Base-by-base conservation (phyloP, 306 rosid species). In the Cucumis cinereus region DNA sequence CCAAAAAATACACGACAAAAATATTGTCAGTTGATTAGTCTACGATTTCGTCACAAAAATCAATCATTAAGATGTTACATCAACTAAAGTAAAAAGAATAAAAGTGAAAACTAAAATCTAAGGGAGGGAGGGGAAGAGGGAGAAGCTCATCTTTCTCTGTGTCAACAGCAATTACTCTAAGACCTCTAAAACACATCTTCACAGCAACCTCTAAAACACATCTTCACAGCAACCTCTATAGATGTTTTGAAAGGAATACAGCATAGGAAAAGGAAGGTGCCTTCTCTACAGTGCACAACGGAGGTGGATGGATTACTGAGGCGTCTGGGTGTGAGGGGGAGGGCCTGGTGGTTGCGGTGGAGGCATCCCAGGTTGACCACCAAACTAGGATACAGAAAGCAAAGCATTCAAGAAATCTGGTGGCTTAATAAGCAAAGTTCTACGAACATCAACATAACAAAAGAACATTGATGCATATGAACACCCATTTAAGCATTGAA, bases 351-450 rank as follows among this genome's bases (percentile, higher is more conserved):
- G 93, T 60, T 85, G 85, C 28, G 68, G 90, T 30, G 89, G 86
- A 26, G 92, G 98, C 89, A 92, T 89, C 75, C 90, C 92, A 23
- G 98, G 72, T 64, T 90, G 98, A 77, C 85, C 86, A 24, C 91
- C 89, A n/a, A 91, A 81, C 96, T 93, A 89, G 84, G 79, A 57
- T 47, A 54, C 15, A 76, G 60, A 83, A 75, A 38, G 67, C 75
- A 35, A 40, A 10, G 38, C 58, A 1, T 24, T 50, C 55, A 77
- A 58, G 82, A 73, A 63, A 69, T 38, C 63, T 8, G 30, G 45
- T 38, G 1, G 63, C 23, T 57, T 40, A 19, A 41, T 47, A 15
- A 23, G 75, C 40, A 24, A 70, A 24, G 58, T 70, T 47, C 23
- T 35, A 70, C 24, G 75, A 23, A 70, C 12, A 15, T 14, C 75